A percentile compares a stretch with the other conserved stretches of the same genome.
Conservation (phyloP, 495 filamentous ascomycete species). For the Talaromyces nanjingensis region DNA sequence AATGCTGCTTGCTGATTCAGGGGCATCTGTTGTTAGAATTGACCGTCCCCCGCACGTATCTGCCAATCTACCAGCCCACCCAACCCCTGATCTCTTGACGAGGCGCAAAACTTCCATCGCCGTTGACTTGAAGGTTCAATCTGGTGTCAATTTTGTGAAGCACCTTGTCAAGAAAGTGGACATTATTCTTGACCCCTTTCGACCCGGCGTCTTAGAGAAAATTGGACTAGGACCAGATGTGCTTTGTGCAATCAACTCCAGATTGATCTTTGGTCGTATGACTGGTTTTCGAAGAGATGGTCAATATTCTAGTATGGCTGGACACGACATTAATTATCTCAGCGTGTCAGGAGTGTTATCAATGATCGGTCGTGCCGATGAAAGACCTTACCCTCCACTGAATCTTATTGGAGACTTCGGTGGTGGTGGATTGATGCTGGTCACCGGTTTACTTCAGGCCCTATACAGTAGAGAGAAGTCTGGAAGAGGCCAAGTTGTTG, state of each 20-base stretch:
- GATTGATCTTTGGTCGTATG: constrained; percentile 63
- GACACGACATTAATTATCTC: constrained; percentile 86
- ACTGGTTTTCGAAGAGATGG: constrained; percentile 69
- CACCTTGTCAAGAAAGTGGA: constrained; percentile 49
- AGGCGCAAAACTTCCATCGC: constrained; percentile 63
- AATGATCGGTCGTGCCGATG: constrained; percentile 50
- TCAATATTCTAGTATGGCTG: constrained; percentile 68
- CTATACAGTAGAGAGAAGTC: constrained; percentile 17
- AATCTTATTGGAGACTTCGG: constrained; percentile 78
- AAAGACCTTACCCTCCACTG: constrained; percentile 57
- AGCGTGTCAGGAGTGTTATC: constrained; percentile 64
- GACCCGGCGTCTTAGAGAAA: constrained; percentile 71
- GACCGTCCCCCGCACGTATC: constrained; percentile 46
- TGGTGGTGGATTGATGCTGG: constrained; percentile 56
- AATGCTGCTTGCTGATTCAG: constrained; percentile 70
- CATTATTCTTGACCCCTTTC: constrained; percentile 76
- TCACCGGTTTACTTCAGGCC: constrained; percentile 9
- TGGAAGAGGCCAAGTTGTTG: constrained; percentile 67
- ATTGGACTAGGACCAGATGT: constrained; percentile 56
- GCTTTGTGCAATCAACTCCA: constrained; percentile 51
- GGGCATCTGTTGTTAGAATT: constrained; percentile 69
- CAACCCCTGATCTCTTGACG: constrained; percentile 57
- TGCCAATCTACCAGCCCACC: constrained; percentile 13
- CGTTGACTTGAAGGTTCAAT: constrained; percentile 58
- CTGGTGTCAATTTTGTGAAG: constrained; percentile 50